Evolutionary conservation across 2,329 filamentous ascomycete species (phyloP).

Genomic region (Aspergillus pseudoviridinutans): DNA sequence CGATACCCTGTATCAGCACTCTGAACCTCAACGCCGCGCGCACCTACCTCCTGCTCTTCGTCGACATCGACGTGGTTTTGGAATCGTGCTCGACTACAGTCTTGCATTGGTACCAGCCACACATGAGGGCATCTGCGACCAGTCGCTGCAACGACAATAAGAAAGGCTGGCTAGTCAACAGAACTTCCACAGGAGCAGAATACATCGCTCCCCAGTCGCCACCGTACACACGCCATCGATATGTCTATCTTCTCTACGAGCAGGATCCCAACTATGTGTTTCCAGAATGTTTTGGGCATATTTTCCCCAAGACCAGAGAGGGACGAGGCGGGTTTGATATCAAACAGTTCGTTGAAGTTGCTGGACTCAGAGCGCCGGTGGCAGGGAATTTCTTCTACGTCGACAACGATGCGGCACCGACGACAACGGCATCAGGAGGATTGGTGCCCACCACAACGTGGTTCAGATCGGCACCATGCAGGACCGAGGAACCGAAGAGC

Average conservation of each 20-base stretch:
- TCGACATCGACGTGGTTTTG: constrained; percentile 23
- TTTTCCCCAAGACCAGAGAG: constrained; percentile 24
- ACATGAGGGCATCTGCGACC: constrained; percentile 7
- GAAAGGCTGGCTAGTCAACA: background rate
- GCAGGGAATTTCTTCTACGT: constrained; percentile 40
- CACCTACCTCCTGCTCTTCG: constrained; percentile 20
- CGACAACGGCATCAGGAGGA: constrained; percentile 3
- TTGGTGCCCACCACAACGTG: constrained; percentile 16
- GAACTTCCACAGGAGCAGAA: constrained; percentile 3
- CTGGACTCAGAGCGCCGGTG: constrained; percentile 26
- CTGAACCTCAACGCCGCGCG: constrained; percentile 3
- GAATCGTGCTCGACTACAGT: constrained; percentile 14
- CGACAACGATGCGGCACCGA: constrained; percentile 22
- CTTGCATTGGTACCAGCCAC: constrained; percentile 27
- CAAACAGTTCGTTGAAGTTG: constrained; percentile 29
- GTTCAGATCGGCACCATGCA: constrained; percentile 14
- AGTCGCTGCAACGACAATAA: constrained; percentile 3
- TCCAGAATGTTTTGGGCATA: constrained; percentile 27
- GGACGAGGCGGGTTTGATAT: constrained; percentile 33
- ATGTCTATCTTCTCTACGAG: constrained; percentile 29
- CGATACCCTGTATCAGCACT: constrained; percentile 16
- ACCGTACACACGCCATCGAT: constrained; percentile 23
- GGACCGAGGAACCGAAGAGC: constrained; percentile 1
- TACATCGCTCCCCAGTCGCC: constrained; percentile 32
- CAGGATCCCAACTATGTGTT: constrained; percentile 25